phyloP scores from a whole-genome alignment of 768 basidiomycete genomes.

The Trametes cingulata region DNA sequence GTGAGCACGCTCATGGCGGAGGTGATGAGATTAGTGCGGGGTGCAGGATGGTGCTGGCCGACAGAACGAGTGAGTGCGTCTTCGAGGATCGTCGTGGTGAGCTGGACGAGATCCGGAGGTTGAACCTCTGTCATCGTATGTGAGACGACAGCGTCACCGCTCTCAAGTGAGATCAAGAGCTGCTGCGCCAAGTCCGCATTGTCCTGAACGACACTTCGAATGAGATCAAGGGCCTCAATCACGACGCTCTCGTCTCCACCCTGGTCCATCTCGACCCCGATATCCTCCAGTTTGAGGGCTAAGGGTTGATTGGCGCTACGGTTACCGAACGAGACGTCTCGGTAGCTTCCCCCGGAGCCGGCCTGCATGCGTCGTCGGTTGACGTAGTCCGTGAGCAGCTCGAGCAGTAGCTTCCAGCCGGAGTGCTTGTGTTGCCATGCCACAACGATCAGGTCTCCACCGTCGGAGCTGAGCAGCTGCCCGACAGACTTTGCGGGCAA shows the following conservation, averaged over 20 bases:
- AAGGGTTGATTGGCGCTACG: constrained; percentile 34
- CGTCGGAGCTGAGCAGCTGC: constrained; percentile 70
- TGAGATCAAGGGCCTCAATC: constrained; percentile 74
- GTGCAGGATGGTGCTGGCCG: constrained; percentile 25
- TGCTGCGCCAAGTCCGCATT: constrained; percentile 63
- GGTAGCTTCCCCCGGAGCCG: constrained; percentile 42
- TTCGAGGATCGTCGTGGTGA: constrained; percentile 80
- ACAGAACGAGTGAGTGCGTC: constrained; percentile 64
- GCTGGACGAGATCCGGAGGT: constrained; percentile 73
- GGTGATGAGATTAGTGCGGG: constrained; percentile 64
- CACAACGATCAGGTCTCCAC: constrained; percentile 67
- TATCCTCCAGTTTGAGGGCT: constrained; percentile 57
- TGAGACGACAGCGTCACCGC: constrained; percentile 51
- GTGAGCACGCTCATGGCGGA: constrained; percentile 82
- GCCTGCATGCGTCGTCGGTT: constrained; percentile 52
- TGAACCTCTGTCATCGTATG: constrained; percentile 53
- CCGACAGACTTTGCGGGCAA: constrained; percentile 70
- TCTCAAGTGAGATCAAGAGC: constrained; percentile 69
- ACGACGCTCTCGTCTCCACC: constrained; percentile 66
- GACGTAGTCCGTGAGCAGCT: constrained; percentile 76
- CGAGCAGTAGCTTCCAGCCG: constrained; percentile 85
- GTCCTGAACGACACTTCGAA: constrained; percentile 74
- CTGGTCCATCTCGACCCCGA: constrained; percentile 68
- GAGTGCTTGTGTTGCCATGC: constrained; percentile 82
- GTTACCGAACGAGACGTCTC: constrained; percentile 55